phyloP scores from a whole-genome alignment of 371 early-diverging fungal genomes.

The Circinella minor region DNA sequence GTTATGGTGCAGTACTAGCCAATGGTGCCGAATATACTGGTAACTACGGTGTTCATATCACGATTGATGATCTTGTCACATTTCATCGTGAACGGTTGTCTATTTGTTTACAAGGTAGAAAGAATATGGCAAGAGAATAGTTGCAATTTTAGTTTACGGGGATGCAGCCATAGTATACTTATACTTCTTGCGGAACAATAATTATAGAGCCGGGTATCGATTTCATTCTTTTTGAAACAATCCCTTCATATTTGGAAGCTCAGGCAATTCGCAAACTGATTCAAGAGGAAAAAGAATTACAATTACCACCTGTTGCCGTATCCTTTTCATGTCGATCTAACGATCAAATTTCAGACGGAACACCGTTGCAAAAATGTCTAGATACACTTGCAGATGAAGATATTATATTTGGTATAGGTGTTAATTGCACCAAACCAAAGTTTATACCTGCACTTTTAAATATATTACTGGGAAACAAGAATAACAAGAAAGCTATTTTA shows the following conservation, averaged over 20 bases:
- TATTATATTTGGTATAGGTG: constrained; percentile 49
- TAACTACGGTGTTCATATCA: constrained; percentile 38
- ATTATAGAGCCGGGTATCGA: constrained; percentile 34
- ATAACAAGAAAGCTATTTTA: constrained; percentile 27
- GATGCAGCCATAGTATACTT: background rate
- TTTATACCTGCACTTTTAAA: constrained; percentile 29
- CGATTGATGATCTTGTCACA: constrained; percentile 33
- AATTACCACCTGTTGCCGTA: constrained; percentile 35
- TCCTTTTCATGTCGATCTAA: constrained; percentile 48
- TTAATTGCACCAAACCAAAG: constrained; percentile 62
- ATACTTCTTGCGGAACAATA: background rate
- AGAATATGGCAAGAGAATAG: no score
- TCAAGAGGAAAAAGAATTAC: background rate
- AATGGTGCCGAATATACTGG: constrained; percentile 70
- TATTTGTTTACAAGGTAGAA: constrained; percentile 29
- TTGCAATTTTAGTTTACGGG: no score
- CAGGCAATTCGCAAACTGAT: constrained; percentile 46
- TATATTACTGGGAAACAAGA: background rate
- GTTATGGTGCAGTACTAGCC: constrained; percentile 62
- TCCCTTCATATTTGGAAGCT: constrained; percentile 59
- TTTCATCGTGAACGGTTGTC: constrained; percentile 52
- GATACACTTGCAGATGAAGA: constrained; percentile 22
- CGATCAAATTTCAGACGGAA: constrained; percentile 48
- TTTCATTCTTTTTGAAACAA: constrained; percentile 64
- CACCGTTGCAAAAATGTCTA: constrained; percentile 29